Evolutionary conservation across 2,329 filamentous ascomycete genomes (phyloP).

Genomic region (Davidsoniella eucalypti): DNA sequence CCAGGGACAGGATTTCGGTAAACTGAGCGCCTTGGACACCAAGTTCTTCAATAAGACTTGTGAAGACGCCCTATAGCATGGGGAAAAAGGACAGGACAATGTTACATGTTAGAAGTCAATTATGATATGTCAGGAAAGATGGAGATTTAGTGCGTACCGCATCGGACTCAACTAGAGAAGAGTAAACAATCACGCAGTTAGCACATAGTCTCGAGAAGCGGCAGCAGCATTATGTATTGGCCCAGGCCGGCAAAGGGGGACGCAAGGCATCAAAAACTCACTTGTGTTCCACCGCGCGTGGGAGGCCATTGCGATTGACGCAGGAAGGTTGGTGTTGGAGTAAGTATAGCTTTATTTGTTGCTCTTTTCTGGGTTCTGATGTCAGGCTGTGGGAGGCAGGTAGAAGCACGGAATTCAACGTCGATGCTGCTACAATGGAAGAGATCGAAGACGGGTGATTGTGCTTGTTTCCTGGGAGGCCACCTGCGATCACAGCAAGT

Average conservation of each 20-base stretch:
- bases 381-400: too few species aligned
- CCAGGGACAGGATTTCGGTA: conserved; percentile 84
- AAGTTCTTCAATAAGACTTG: conserved; percentile 78
- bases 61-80: conserved; percentile 66
- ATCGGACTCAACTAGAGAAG: conserved; percentile 62
- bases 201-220: too few species aligned
- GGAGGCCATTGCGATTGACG: too few species aligned
- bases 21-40: conserved; percentile 91
- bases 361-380: too few species aligned
- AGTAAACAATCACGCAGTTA: too few species aligned
- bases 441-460: too few species aligned
- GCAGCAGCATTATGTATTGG: not conserved
- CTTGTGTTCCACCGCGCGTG: conserved; percentile 78
- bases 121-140: conserved; percentile 7
- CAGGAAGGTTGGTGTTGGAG: too few species aligned
- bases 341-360: too few species aligned
- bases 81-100: conserved; percentile 10
- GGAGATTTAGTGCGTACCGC: conserved; percentile 44
- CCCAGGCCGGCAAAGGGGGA: not conserved
- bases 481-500: too few species aligned
- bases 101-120: conserved; percentile 16
- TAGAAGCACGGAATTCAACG: too few species aligned
- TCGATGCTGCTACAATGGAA: too few species aligned
- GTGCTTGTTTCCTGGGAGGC: too few species aligned
- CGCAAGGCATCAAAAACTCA: conserved; percentile 20